A percentile compares a stretch with the other conserved stretches of the same genome.
These are phyloP conservation scores for Ceratocystis destructans DNA, from an alignment of 2,329 filamentous ascomycete genomes.

Conservation along the genomic window DNA sequence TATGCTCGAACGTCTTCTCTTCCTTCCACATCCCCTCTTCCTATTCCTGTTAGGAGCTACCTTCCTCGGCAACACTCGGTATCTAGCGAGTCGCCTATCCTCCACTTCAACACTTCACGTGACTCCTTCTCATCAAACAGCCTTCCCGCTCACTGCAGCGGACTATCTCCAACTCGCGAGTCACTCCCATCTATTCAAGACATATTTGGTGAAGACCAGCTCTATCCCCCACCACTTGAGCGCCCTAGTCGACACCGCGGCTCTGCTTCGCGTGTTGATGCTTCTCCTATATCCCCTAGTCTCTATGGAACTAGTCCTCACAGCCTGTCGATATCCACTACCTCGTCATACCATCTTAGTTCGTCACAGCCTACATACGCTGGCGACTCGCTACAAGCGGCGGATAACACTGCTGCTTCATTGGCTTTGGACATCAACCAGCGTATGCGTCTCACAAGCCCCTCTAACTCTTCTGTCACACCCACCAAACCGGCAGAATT, in stretches of 20 bases:
- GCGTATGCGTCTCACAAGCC: slow-evolving; percentile 12
- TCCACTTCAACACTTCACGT: neutral
- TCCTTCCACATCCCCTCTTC: slow-evolving; percentile 1
- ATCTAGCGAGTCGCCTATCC: neutral
- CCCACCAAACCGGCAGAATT: slow-evolving; percentile 9
- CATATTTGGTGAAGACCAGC: slow-evolving; percentile 10
- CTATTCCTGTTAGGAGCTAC: slow-evolving; percentile 6
- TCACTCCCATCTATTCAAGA: slow-evolving; percentile 11
- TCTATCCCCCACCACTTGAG: neutral
- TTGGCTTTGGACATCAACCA: slow-evolving; percentile 9
- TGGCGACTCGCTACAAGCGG: neutral
- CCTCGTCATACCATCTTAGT: slow-evolving; percentile 15
- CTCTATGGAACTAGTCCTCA: slow-evolving; percentile 15
- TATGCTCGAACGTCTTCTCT: slow-evolving; percentile 12
- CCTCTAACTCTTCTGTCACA: slow-evolving; percentile 9
- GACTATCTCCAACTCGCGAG: neutral
- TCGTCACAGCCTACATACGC: slow-evolving; percentile 14
- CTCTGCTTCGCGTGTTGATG: slow-evolving; percentile 6
- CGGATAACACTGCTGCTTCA: neutral
- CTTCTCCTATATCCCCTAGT: slow-evolving; percentile 10
- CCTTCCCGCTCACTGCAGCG: neutral
- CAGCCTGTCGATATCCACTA: slow-evolving; percentile 7
- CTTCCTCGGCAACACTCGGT: slow-evolving; percentile 6
- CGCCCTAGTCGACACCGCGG: slow-evolving; percentile 4
- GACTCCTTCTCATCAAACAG: slow-evolving; percentile 9